Evolutionary conservation across 176 grass and related monocot species (phyloP).

Genomic region (Thinopyrum elongatum): DNA sequence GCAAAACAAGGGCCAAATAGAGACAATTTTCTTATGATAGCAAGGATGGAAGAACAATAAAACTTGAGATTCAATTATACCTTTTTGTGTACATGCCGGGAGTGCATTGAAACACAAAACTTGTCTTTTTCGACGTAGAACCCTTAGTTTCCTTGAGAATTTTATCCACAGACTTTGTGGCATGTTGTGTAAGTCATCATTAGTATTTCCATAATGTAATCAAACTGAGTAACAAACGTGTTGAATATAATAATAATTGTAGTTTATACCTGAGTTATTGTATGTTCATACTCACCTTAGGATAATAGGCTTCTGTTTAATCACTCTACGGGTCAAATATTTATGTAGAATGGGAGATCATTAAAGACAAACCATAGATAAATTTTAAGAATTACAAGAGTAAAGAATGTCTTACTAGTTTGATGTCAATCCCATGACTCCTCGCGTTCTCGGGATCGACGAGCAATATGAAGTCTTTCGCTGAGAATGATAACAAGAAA

Average conservation of each 20-base stretch:
- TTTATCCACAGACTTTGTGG: neutral
- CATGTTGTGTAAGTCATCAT: neutral
- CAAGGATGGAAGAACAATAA: neutral
- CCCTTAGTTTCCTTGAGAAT: neutral
- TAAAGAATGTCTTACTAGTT: neutral
- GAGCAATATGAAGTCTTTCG: neutral
- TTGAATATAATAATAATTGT: neutral
- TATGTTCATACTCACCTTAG: neutral
- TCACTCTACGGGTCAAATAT: no score
- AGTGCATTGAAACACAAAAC: neutral
- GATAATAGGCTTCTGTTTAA: neutral
- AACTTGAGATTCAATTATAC: neutral
- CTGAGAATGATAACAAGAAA: neutral
- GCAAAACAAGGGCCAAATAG: neutral
- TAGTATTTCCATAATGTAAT: neutral
- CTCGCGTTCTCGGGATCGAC: neutral
- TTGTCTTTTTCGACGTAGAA: neutral
- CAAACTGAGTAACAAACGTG: neutral
- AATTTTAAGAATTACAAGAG: neutral
- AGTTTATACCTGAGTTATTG: neutral
- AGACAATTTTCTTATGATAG: neutral
- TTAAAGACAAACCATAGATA: neutral
- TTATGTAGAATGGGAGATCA: neutral
- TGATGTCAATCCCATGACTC: neutral
- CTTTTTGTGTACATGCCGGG: neutral